These are phyloP conservation scores for Russula sp. DNA, from an alignment of 768 basidiomycete species.

Conservation along the genomic window DNA sequence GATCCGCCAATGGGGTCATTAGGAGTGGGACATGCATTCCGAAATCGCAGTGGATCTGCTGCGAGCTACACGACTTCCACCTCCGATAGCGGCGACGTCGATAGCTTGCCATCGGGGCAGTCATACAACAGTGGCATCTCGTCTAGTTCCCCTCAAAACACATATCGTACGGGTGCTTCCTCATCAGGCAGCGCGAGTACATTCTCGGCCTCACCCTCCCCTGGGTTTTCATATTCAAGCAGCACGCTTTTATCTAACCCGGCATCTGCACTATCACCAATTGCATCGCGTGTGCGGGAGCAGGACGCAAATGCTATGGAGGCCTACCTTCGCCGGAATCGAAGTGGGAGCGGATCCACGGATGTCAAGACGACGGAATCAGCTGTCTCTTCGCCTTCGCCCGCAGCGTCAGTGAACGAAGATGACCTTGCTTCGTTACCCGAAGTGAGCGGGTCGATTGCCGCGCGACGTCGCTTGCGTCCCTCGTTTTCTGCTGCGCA, in stretches of 20 bases:
- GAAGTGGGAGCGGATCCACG: slow-evolving; percentile 78
- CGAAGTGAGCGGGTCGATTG: slow-evolving; percentile 49
- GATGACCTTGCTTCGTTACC: slow-evolving; percentile 54
- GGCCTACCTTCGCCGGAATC: slow-evolving; percentile 76
- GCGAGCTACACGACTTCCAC: slow-evolving; percentile 37
- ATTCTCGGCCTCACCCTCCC: slow-evolving; percentile 41
- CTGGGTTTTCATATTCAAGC: slow-evolving; percentile 39
- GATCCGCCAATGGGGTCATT: slow-evolving; percentile 46
- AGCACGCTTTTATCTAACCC: slow-evolving; percentile 37
- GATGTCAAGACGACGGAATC: slow-evolving; percentile 67
- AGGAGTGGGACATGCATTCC: slow-evolving; percentile 41
- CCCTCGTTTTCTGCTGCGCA: slow-evolving; percentile 80
- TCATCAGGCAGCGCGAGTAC: slow-evolving; percentile 50
- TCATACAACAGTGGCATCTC: slow-evolving; percentile 31
- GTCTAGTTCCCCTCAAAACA: slow-evolving; percentile 35
- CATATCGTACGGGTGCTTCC: slow-evolving; percentile 52
- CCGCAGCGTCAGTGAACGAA: slow-evolving; percentile 43
- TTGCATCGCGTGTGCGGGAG: slow-evolving; percentile 77
- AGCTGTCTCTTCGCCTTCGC: slow-evolving; percentile 42
- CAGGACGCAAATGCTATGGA: slow-evolving; percentile 86
- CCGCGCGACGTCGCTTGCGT: slow-evolving; percentile 57
- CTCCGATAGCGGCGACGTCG: slow-evolving; percentile 30
- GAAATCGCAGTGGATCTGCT: slow-evolving; percentile 32
- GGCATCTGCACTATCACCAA: slow-evolving; percentile 62
- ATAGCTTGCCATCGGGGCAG: slow-evolving; percentile 29